Evolutionary conservation across 306 rosid species (phyloP).

Genomic region (Cicer chorassanicum): DNA sequence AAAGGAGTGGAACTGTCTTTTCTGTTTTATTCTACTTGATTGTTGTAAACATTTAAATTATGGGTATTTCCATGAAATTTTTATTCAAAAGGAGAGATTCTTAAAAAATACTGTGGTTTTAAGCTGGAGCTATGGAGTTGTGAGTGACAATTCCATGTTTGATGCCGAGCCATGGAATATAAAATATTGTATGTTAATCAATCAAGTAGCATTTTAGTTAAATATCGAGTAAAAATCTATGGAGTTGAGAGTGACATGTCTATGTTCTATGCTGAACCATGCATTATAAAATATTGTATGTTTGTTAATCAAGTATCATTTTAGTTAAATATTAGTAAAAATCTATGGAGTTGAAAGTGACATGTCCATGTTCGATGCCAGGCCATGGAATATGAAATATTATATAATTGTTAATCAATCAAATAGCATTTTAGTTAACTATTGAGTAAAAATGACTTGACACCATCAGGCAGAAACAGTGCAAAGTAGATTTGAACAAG

Average conservation of each 20-base stretch:
- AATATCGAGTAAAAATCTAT: not conserved
- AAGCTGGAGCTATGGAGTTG: not conserved
- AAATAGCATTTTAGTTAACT: conserved; percentile 2
- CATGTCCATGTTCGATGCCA: not conserved
- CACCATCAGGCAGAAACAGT: not conserved
- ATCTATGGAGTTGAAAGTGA: not conserved
- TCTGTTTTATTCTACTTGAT: conserved; percentile 7
- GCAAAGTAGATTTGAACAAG: conserved; percentile 26
- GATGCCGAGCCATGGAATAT: not conserved
- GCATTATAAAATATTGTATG: not conserved
- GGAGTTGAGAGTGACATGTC: not conserved
- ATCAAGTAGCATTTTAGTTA: conserved; percentile 7
- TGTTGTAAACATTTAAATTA: not conserved
- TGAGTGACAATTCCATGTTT: not conserved
- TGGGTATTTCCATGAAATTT: not conserved
- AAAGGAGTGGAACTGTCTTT: not conserved
- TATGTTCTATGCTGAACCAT: not conserved
- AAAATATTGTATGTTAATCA: not conserved
- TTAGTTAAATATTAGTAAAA: not conserved
- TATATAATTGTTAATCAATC: not conserved
- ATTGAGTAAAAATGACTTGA: not conserved
- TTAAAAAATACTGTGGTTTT: not conserved
- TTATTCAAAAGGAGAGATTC: not conserved
- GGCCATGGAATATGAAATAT: not conserved
- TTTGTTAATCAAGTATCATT: not conserved